phyloP scores from a whole-genome alignment of 192 early-diverging fungal genomes.

The Entomortierella chlamydospora region DNA sequence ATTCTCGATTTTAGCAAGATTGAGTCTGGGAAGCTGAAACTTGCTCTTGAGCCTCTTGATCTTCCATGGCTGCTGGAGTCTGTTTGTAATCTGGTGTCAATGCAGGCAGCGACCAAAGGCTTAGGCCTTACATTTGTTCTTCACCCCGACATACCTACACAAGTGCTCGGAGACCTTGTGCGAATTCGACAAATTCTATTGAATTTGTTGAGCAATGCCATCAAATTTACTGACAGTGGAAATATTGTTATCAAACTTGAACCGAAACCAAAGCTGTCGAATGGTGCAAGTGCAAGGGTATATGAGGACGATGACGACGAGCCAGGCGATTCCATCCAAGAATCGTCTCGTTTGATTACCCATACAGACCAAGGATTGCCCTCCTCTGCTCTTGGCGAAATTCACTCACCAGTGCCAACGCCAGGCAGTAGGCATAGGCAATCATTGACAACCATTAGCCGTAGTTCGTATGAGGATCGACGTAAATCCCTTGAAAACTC shows the following conservation, averaged over 20 bases:
- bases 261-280: slow-evolving; percentile 31
- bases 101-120: slow-evolving; percentile 42
- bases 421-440: slow-evolving; percentile 1
- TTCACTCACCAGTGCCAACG: neutral
- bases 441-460: neutral
- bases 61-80: slow-evolving; percentile 59
- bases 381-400: neutral
- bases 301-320: slow-evolving; percentile 45
- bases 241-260: slow-evolving; percentile 54
- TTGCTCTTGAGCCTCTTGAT: slow-evolving; percentile 72
- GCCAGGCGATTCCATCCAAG: slow-evolving; percentile 3
- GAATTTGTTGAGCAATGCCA: slow-evolving; percentile 67
- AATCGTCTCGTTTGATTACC: slow-evolving; percentile 17
- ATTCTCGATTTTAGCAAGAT: slow-evolving; percentile 85
- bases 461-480: slow-evolving; percentile 8
- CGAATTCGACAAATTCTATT: slow-evolving; percentile 65
- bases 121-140: slow-evolving; percentile 48
- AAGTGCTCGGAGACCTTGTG: slow-evolving; percentile 63
- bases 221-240: slow-evolving; percentile 64
- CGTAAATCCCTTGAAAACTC: neutral
- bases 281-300: slow-evolving; percentile 6
- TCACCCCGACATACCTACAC: slow-evolving; percentile 53
- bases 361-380: slow-evolving; percentile 16
- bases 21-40: slow-evolving; percentile 79
- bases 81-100: slow-evolving; percentile 50